Conservation (phyloP, 805 yeast species). For the Kuraishia floccosa region DNA sequence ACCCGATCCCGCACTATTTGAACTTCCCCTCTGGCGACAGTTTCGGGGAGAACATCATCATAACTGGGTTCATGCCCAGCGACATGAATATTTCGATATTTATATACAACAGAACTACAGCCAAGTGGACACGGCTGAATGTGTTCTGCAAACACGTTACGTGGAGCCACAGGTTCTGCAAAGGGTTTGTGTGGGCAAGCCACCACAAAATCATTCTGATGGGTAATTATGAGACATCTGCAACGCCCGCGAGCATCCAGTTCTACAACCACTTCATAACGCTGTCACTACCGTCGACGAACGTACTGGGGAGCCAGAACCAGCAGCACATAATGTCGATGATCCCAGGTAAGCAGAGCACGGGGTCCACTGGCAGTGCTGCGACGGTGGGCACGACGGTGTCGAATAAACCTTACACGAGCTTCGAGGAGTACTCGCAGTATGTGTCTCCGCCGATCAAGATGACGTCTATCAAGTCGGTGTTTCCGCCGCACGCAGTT, state of each 20-base stretch:
- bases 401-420: slow-evolving; percentile 7
- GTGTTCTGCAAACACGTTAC: slow-evolving; percentile 39
- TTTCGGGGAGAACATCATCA: slow-evolving; percentile 56
- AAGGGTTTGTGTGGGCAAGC: slow-evolving; percentile 64
- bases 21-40: slow-evolving; percentile 47
- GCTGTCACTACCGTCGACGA: slow-evolving; percentile 42
- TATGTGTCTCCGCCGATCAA: slow-evolving; percentile 66
- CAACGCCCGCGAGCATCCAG: slow-evolving; percentile 33
- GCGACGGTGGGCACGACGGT: background rate
- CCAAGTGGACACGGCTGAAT: slow-evolving; percentile 55
- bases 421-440: slow-evolving; percentile 62
- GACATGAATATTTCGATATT: slow-evolving; percentile 35
- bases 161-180: slow-evolving; percentile 51
- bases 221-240: slow-evolving; percentile 38
- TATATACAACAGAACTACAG: slow-evolving; percentile 40
- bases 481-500: slow-evolving; percentile 68
- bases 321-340: background rate
- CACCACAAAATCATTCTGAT: slow-evolving; percentile 61
- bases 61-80: slow-evolving; percentile 45
- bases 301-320: slow-evolving; percentile 18
- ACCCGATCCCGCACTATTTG: slow-evolving; percentile 33
- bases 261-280: slow-evolving; percentile 35
- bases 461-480: slow-evolving; percentile 54
- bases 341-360: background rate
- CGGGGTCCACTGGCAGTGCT: background rate